A percentile compares a stretch with the other conserved stretches of the same genome.
Evolutionary conservation across 768 basidiomycete species (phyloP).

Genomic region (Leccinum disarticulatum): DNA sequence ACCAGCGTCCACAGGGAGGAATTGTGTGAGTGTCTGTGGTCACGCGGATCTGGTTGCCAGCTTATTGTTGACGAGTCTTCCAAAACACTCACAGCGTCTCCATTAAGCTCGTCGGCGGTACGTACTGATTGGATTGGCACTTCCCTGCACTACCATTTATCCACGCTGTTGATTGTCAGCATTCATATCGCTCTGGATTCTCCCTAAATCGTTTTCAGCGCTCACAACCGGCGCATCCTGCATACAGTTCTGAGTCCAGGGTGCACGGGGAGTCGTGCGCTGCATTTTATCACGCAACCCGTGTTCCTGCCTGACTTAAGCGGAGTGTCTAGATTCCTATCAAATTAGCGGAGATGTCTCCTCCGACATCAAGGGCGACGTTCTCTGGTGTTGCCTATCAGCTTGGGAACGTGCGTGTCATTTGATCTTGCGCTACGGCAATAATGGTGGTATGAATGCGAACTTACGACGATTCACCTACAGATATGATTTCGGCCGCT

Average conservation of each 20-base stretch:
- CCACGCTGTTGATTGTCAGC: conserved; percentile 19
- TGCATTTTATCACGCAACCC: not conserved
- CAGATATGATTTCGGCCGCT: too few species aligned
- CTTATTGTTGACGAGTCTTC: not conserved
- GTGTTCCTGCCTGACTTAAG: not conserved
- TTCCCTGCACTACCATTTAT: not conserved
- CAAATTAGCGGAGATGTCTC: conserved; percentile 80
- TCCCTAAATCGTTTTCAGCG: conserved; percentile 64
- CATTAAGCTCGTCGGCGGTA: conserved; percentile 27
- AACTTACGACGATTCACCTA: too few species aligned
- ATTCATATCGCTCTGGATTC: conserved; percentile 81
- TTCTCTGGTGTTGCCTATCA: conserved; percentile 89
- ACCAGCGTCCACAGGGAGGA: conserved; percentile 36
- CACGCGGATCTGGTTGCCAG: not conserved
- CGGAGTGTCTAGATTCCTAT: conserved; percentile 53
- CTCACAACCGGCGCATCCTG: conserved; percentile 86
- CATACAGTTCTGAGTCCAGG: conserved; percentile 85
- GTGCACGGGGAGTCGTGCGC: conserved; percentile 84
- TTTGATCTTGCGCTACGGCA: not conserved
- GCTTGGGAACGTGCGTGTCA: conserved; percentile 57
- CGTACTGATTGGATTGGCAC: not conserved
- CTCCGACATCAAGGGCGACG: conserved; percentile 85
- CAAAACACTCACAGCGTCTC: conserved; percentile 15
- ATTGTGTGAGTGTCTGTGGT: conserved; percentile 35
- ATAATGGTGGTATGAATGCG: too few species aligned